A percentile compares a stretch with the other conserved stretches of the same genome.
Evolutionary conservation across 2,329 filamentous ascomycete species (phyloP).

Genomic region (Penicillium sp.): DNA sequence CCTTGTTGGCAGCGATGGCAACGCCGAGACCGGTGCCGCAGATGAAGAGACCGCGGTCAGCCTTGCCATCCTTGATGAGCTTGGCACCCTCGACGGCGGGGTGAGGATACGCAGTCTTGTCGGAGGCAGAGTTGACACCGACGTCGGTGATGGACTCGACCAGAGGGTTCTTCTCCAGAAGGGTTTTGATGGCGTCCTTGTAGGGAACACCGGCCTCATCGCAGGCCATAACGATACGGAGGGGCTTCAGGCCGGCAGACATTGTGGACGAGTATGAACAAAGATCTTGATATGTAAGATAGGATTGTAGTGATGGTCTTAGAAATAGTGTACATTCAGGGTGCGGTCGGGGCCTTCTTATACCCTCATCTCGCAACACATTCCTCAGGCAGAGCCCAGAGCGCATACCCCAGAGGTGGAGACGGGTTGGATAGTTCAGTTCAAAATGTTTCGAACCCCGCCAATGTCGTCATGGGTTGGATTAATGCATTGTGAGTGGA

Average conservation of each 20-base stretch:
- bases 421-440: conserved; percentile 5
- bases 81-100: conserved; percentile 68
- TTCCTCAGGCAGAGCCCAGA: not conserved
- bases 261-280: conserved; percentile 19
- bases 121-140: conserved; percentile 59
- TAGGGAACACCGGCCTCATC: conserved; percentile 72
- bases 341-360: not conserved
- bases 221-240: conserved; percentile 60
- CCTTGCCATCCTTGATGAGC: conserved; percentile 47
- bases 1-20: conserved; percentile 84
- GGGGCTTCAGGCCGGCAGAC: conserved; percentile 36
- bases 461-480: conserved; percentile 22
- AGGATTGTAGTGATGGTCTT: not conserved
- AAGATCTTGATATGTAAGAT: not conserved
- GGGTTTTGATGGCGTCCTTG: conserved; percentile 71
- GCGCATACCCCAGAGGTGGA: conserved; percentile 12
- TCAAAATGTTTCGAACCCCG: conserved; percentile 6
- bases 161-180: conserved; percentile 63
- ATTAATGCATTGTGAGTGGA: conserved; percentile 7
- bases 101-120: conserved; percentile 80
- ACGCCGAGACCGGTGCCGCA: conserved; percentile 85
- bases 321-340: not conserved
- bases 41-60: conserved; percentile 71
- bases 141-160: conserved; percentile 69
- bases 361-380: not conserved